A percentile compares a stretch with the other conserved stretches of the same genome.
Evolutionary conservation across 345 rosid species (phyloP).

Genomic region (Kandelia obovata): DNA sequence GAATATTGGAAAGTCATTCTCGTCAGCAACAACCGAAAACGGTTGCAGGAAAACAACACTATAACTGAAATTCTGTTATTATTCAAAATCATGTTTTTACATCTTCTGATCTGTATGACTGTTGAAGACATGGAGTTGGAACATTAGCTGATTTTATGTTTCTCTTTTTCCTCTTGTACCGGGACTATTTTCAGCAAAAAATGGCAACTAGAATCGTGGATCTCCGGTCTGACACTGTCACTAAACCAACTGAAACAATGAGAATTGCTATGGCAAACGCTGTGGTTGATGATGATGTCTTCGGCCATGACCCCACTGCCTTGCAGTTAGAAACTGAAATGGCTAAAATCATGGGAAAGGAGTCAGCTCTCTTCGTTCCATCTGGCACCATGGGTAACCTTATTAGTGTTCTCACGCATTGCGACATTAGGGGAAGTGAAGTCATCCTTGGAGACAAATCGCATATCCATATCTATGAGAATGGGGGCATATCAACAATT

Average conservation of each 20-base stretch:
- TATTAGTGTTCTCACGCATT: constrained; percentile 85
- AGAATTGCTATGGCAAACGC: constrained; percentile 85
- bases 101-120: no score
- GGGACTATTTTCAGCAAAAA: constrained; percentile 27
- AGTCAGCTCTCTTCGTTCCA: constrained; percentile 81
- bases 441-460: constrained; percentile 81
- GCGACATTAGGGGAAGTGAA: constrained; percentile 83
- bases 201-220: constrained; percentile 71
- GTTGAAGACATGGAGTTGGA: no score
- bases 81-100: constrained; percentile 4
- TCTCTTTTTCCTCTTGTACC: background rate
- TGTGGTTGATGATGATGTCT: constrained; percentile 86
- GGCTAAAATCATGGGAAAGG: constrained; percentile 73
- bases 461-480: constrained; percentile 79
- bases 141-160: background rate
- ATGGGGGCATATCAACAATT: constrained; percentile 83
- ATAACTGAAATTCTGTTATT: constrained; percentile 7
- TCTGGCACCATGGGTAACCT: constrained; percentile 97
- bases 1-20: background rate
- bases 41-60: constrained; percentile 25
- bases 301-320: constrained; percentile 67
- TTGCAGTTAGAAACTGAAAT: constrained; percentile 58
- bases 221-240: constrained; percentile 92
- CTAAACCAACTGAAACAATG: constrained; percentile 84
- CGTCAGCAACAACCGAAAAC: constrained; percentile 6